These are phyloP conservation scores for Sarocladiaceae sp. DNA, from an alignment of 2,329 filamentous ascomycete genomes.

Conservation along the genomic window DNA sequence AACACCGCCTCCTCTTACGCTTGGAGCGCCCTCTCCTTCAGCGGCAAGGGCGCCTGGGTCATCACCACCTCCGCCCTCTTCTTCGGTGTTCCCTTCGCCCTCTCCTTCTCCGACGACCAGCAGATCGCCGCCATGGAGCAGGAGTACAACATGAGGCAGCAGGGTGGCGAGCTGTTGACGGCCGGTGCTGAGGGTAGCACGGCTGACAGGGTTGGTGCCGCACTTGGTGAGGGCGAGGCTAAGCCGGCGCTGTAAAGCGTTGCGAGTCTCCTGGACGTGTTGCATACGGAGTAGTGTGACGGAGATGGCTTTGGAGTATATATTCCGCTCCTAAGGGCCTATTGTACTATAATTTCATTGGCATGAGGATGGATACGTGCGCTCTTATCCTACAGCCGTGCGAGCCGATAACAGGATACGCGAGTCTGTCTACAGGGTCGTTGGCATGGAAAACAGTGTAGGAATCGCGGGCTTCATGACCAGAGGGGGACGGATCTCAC, in stretches of 20 bases:
- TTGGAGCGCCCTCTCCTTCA: conserved; percentile 57
- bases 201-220: conserved; percentile 42
- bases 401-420: too few species aligned
- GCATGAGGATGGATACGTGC: not conserved
- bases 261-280: not conserved
- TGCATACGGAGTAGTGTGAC: not conserved
- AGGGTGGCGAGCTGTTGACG: conserved; percentile 66
- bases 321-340: too few species aligned
- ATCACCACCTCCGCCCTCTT: conserved; percentile 84
- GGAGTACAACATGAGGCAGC: conserved; percentile 93
- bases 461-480: not conserved
- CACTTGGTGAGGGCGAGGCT: conserved; percentile 35
- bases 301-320: too few species aligned
- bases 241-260: conserved; percentile 44
- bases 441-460: conserved; percentile 5
- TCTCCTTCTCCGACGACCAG: conserved; percentile 93
- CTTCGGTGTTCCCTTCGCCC: conserved; percentile 85
- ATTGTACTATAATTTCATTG: conserved; percentile 3
- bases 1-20: conserved; percentile 43
- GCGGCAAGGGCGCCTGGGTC: conserved; percentile 85
- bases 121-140: conserved; percentile 96
- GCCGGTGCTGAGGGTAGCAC: conserved; percentile 37
- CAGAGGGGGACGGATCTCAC: conserved; percentile 20
- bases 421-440: too few species aligned
- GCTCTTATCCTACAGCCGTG: not conserved